phyloP scores from a whole-genome alignment of 192 early-diverging fungal species.

The Gigaspora rosea region DNA sequence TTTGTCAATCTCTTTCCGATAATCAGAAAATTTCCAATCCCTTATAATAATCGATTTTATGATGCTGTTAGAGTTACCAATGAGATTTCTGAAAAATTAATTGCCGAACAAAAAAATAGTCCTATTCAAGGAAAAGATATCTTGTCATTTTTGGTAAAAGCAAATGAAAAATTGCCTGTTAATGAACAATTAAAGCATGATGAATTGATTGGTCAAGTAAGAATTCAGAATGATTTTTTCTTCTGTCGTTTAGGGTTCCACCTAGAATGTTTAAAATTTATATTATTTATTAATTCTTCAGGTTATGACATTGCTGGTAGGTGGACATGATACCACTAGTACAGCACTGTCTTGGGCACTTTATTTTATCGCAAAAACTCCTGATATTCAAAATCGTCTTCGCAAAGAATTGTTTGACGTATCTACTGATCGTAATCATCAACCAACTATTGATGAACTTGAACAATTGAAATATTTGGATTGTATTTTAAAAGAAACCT shows the following conservation, averaged over 20 bases:
- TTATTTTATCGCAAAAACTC: conserved; percentile 49
- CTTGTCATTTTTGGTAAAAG: conserved; percentile 45
- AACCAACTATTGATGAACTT: conserved; percentile 48
- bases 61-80: too few species aligned
- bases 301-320: conserved; percentile 32
- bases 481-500: conserved; percentile 54
- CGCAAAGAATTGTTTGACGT: conserved; percentile 50
- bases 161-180: conserved; percentile 42
- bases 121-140: conserved; percentile 34
- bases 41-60: conserved; percentile 24
- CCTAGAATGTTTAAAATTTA: neutral
- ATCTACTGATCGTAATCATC: conserved; percentile 31
- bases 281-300: neutral
- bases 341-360: conserved; percentile 53
- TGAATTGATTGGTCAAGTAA: conserved; percentile 48
- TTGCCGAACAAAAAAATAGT: too few species aligned
- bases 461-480: conserved; percentile 51
- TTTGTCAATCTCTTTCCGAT: conserved; percentile 34
- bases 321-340: conserved; percentile 62
- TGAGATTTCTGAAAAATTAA: too few species aligned
- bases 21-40: conserved; percentile 32
- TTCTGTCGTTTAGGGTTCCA: too few species aligned
- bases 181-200: conserved; percentile 40
- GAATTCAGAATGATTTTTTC: neutral
- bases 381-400: conserved; percentile 43